Base-by-base conservation (phyloP, 306 rosid species). In the Rosa multiflora region DNA sequence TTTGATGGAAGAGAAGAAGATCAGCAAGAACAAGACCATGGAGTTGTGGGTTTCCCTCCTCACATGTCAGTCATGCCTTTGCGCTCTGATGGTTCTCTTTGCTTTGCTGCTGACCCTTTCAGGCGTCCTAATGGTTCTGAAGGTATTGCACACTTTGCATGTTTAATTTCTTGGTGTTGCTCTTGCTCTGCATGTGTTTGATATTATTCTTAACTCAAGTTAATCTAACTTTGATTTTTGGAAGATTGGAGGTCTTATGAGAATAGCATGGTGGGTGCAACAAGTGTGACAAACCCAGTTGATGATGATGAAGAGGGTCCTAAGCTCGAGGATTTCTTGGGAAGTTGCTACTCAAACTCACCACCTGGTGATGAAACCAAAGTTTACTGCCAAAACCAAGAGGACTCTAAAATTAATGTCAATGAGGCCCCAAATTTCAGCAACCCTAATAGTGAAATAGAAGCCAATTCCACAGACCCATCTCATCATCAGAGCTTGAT, bases 281-380 rank as follows among this genome's bases (percentile, higher is more conserved):
- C 88, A 48, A 83, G 32, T 29, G 47, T 52, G 4, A 70, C 42
- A 51, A 78, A 67, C 55, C 79, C 76, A 40, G 74, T 10, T 67
- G 49, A 84, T 55, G 78, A 88, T 35, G 81, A 78, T 48, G 93
- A 90, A 61, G 88, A 86, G 51, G 89, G 92, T 42, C 98, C 99
- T 68, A 95, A 95, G 85, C 97, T 95, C 74, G 99, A 95, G 83
- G 97, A 95, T 70, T 95, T 95, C 85, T 82, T 95, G 81, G 99
- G 99, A 17, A 81, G 76, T 20, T 88, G 97, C 53, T 94, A 94
- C 90, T 88, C 97, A 13, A 94, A 83, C 87, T 86, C 98, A 0
- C 80, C 88, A 12, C 70, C 85, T 39, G 66, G 43, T 59, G 74
- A 81, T 56, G 93, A 90, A 83, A 61, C 84, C 32, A 88, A 89